Conservation (phyloP, 2,329 filamentous ascomycete genomes). For the Epichloe scottii region DNA sequence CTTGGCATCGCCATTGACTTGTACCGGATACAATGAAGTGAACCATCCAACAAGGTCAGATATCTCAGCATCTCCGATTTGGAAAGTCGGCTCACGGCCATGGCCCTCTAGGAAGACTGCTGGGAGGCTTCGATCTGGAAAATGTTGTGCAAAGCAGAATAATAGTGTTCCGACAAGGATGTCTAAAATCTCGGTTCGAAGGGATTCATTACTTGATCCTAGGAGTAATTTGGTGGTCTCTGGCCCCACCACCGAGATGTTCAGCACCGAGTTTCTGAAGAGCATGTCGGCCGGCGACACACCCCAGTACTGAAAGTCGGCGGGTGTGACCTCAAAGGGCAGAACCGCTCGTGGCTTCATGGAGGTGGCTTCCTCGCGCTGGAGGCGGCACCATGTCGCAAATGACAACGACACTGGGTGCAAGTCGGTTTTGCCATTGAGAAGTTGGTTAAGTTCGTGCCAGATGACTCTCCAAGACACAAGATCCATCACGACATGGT, state of each 20-base stretch:
- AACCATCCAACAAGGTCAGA: slow-evolving; percentile 33
- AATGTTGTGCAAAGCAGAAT: slow-evolving; percentile 21
- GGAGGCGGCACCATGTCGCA: slow-evolving; percentile 22
- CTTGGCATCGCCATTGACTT: slow-evolving; percentile 6
- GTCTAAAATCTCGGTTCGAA: slow-evolving; percentile 26
- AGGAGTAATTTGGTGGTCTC: slow-evolving; percentile 8
- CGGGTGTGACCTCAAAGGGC: slow-evolving; percentile 1
- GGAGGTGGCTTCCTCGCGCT: slow-evolving; percentile 5
- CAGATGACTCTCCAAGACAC: slow-evolving; percentile 33
- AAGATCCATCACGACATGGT: slow-evolving; percentile 25
- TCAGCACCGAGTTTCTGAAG: not conserved
- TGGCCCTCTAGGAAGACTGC: slow-evolving; percentile 29
- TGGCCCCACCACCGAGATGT: slow-evolving; percentile 2
- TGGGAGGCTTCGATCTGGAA: slow-evolving; percentile 21
- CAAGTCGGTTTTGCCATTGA: slow-evolving; percentile 3
- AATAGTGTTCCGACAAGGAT: slow-evolving; percentile 23
- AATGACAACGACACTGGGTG: slow-evolving; percentile 15
- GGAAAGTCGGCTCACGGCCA: slow-evolving; percentile 21
- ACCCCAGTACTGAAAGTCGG: slow-evolving; percentile 12
- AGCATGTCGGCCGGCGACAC: not conserved
- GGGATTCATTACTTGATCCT: slow-evolving; percentile 14
- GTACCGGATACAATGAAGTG: slow-evolving; percentile 27
- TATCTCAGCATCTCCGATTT: slow-evolving; percentile 16
- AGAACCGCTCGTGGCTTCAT: not conserved
- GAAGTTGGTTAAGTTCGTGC: slow-evolving; percentile 8